Conservation (phyloP, 1,284 basidiomycete species). For the Tylopilus sp. region DNA sequence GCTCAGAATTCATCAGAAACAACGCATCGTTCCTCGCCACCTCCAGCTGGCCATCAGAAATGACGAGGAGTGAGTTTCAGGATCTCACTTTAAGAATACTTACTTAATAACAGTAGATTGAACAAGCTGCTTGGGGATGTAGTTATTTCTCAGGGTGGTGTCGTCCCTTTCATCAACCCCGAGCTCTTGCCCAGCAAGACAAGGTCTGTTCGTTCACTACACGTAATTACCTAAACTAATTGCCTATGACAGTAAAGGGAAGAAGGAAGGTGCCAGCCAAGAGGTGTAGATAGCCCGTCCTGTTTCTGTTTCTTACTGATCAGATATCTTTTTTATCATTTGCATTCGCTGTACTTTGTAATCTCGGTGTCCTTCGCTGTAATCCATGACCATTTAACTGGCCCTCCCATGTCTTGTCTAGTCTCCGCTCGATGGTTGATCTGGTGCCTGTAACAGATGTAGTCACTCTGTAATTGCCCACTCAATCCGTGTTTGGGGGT, state of each 20-base stretch:
- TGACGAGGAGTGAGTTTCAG: slow-evolving; percentile 68
- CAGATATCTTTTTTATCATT: slow-evolving; percentile 31
- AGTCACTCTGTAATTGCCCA: too few species aligned
- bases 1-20: slow-evolving; percentile 45
- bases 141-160: slow-evolving; percentile 90
- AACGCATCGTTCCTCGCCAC: slow-evolving; percentile 90
- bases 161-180: slow-evolving; percentile 66
- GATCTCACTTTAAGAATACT: background rate
- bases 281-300: slow-evolving; percentile 24
- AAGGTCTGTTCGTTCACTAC: slow-evolving; percentile 17
- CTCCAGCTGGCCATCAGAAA: slow-evolving; percentile 88
- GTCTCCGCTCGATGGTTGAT: too few species aligned
- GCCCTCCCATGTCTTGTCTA: too few species aligned
- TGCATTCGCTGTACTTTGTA: slow-evolving; percentile 31
- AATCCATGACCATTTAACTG: slow-evolving; percentile 15
- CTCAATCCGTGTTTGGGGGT: too few species aligned
- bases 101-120: slow-evolving; percentile 39
- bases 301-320: slow-evolving; percentile 14
- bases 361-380: slow-evolving; percentile 12
- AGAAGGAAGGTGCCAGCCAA: slow-evolving; percentile 34
- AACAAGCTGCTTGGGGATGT: slow-evolving; percentile 80
- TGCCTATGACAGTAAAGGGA: slow-evolving; percentile 28
- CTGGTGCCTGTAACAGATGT: background rate
- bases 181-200: slow-evolving; percentile 51
- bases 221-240: slow-evolving; percentile 2